Base-by-base conservation (phyloP, 192 early-diverging fungal genomes). In the Dissophora globulifera region DNA sequence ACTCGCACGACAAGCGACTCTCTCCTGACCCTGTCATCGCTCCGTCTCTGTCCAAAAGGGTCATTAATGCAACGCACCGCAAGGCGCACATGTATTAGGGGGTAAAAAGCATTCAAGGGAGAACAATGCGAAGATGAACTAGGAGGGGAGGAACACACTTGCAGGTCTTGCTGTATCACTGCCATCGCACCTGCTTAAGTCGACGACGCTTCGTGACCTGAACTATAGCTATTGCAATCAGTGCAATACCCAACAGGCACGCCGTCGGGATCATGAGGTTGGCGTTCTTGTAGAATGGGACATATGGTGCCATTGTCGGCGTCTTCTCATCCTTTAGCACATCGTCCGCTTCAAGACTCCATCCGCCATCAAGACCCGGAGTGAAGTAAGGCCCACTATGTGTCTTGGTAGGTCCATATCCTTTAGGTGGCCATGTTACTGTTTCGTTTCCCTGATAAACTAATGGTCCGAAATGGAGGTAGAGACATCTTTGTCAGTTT, bases 341-440 rank as follows among this genome's bases (percentile, higher is more conserved):
- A 20, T 46, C 47, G 17, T 22, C 60, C 7, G 15, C 48, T 8
- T 26, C 33, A 1, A 16, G n/a, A 17, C 25, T n/a, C 9, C n/a
- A 2, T 9, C 29, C 40, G 32, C 29, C 40, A 25, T 69, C 58
- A n/a, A 58, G 47, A 2, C 69, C 69, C 5, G 66, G 64, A 10
- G 69, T 80, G 0, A 32, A 61, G 23, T 67, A 69, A 1, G 65
- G 50, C 29, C 53, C 58, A 23, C 43, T 35, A 32, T 55, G 52
- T 0, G 20, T 49, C 52, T 74, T 68, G 19, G 62, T 55, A 4
- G 70, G 64, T 20, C 69, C 69, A 60, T 80, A 64, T 43, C 78
- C 78, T 47, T 47, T 30, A 3, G 78, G 78, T 1, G 78, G 69
- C 78, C 78, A 79, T 16, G 17, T 56, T 31, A 50, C 35, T 27